Evolutionary conservation across 164 flowering plant species (phyloP), one percentile per base, ranked within the genome.

Genomic region (Pachysandra terminalis): DNA sequence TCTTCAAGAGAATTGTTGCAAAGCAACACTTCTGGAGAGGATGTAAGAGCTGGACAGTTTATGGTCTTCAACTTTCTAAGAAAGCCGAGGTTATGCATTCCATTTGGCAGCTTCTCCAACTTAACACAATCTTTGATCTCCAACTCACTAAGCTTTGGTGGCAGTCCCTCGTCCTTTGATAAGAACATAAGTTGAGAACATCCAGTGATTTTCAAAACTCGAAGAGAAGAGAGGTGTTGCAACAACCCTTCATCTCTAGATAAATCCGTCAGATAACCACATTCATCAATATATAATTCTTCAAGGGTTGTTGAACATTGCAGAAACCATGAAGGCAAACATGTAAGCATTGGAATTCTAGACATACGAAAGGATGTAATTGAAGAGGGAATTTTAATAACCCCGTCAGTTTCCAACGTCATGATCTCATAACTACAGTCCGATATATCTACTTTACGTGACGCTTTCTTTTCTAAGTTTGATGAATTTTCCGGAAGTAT

Each of bases 151-250:
- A 45, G 51, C 51, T 45, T 45, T 1, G 51, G 14, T 5, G 51
- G 51, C 51, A 45, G 15, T 15, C 2, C 56, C 6, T 59, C 64
- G 25, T 69, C 57, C 63, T 45, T 12, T 45, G 51, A 45, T 13
- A 73, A 73, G 49, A 53, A 45, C 66, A 40, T 54, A 3, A 73
- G 63, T 24, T 27, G 7, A 10, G 51, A 51, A 37, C 75, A 72
- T 0, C 40, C 56, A 2, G 23, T 14, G 61, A 72, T 22, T 45
- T 19, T 41, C 48, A 72, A 26, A 14, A 19, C 67, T 67, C 26
- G 32, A 32, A 72, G 67, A 23, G 66, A 66, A 19, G 17, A n/a
- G 21, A 72, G 45, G 5, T 26, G 61, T 40, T 40, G 51, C 16
- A 72, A 15, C n/a, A n/a, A n/a, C n/a, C n/a, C n/a, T 1, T 13